Base-by-base conservation (phyloP, 257 asterid species). In the Jacaranda copaia region DNA sequence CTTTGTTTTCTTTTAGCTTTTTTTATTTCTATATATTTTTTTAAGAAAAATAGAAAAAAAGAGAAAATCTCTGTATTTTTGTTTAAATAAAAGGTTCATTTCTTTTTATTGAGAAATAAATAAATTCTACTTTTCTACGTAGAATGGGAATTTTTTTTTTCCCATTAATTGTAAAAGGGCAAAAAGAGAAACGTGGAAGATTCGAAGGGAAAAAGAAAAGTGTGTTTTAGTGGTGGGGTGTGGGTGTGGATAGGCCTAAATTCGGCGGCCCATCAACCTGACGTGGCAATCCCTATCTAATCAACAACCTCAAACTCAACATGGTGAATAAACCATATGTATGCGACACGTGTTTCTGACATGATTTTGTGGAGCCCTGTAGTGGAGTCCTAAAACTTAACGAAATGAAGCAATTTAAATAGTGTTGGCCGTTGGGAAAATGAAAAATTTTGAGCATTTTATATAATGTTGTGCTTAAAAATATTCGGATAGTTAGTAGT, bases 211-310 rank as follows among this genome's bases (percentile, higher is more conserved):
- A 42, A 46, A 68, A 4, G 11, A 7, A 46, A 19, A 25, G 39
- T 49, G 43, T 8, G 4, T n/a, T 2, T 1, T 42, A 4, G 72
- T 59, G 81, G 76, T 60, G 45, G 77, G 72, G 76, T 39, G 18
- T 52, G 18, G 14, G 16, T 52, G 19, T 77, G 72, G 64, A 68
- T 77, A 77, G 6, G 16, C n/a, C 71, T 12, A 7, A 76, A 59
- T 69, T 59, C 71, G 76, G 81, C 65, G 76, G 75, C 58, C 62
- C 81, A 36, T 52, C 6, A 20, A 8, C 8, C 64, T 77, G 46
- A 59, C 81, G 81, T 77, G 81, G 71, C 56, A 15, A 11, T 57
- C 75, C 69, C 67, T 76, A 40, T 66, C 48, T 66, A 48, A 25
- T 19, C 70, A 5, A 13, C 9, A 53, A 48, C 36, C 0, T 53